Evolutionary conservation across 1,284 basidiomycete species (phyloP).

Genomic region (Coniferiporia sulphurascens): DNA sequence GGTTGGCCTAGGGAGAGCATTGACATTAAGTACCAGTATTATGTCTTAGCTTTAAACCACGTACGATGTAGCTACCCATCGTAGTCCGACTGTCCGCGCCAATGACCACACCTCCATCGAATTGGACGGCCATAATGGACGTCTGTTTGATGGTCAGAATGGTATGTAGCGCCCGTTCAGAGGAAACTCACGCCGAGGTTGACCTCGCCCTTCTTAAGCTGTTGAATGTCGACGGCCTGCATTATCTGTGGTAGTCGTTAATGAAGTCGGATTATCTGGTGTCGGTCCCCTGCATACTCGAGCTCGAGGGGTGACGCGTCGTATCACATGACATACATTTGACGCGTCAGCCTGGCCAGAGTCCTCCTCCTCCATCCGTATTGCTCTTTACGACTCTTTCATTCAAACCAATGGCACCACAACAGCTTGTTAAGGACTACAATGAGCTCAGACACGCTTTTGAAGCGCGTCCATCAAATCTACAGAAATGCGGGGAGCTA

Average conservation of each 20-base stretch:
- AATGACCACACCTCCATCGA: conserved; percentile 91
- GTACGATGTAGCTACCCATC: conserved; percentile 92
- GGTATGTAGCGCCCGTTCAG: not conserved
- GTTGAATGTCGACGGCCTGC: conserved; percentile 69
- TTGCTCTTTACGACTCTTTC: conserved; percentile 41
- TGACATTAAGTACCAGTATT: conserved; percentile 6
- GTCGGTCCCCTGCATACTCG: conserved; percentile 10
- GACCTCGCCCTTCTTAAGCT: conserved; percentile 87
- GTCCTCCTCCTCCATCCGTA: conserved; percentile 19
- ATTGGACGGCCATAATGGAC: conserved; percentile 99
- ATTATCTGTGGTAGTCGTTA: conserved; percentile 36
- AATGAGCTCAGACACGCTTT: conserved; percentile 60
- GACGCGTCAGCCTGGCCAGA: conserved; percentile 48
- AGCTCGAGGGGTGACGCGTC: conserved; percentile 21
- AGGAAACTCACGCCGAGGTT: conserved; percentile 79
- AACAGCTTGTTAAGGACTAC: conserved; percentile 56
- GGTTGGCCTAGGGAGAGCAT: conserved; percentile 67
- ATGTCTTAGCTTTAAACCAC: conserved; percentile 24
- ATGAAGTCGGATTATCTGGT: conserved; percentile 14
- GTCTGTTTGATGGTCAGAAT: conserved; percentile 53
- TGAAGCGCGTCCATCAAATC: conserved; percentile 54
- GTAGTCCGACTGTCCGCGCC: conserved; percentile 98
- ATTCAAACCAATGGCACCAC: conserved; percentile 18
- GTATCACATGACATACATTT: conserved; percentile 28
- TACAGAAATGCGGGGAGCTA: conserved; percentile 57